Conservation (phyloP, 805 yeast genomes). For the Kodamaea leandrae region DNA sequence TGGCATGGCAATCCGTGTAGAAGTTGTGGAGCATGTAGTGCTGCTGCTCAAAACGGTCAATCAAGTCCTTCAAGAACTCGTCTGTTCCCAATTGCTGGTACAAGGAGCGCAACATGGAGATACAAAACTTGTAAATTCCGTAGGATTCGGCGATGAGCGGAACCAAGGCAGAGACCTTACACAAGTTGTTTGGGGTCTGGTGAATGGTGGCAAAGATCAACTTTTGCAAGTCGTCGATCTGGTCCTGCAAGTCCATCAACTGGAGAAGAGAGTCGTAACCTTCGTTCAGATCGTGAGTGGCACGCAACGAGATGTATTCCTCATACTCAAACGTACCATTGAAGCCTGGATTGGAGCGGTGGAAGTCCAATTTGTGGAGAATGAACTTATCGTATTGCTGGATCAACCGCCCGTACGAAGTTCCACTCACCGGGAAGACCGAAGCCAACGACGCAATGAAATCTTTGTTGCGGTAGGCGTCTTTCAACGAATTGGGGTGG, state of each 20-base stretch:
- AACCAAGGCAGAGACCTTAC: constrained; percentile 81
- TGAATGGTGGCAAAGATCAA: constrained; percentile 70
- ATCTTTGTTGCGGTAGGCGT: constrained; percentile 72
- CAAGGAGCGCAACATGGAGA: constrained; percentile 89
- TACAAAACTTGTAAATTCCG: constrained; percentile 86
- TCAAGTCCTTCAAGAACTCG: constrained; percentile 73
- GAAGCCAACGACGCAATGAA: constrained; percentile 76
- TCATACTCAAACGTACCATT: constrained; percentile 96
- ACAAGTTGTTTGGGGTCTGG: constrained; percentile 60
- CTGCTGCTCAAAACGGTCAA: constrained; percentile 69
- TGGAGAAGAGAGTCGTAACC: constrained; percentile 89
- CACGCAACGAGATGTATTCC: constrained; percentile 83
- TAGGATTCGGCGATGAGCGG: constrained; percentile 89
- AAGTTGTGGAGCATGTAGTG: constrained; percentile 73
- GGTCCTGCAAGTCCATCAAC: constrained; percentile 81
- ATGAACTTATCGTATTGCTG: constrained; percentile 72
- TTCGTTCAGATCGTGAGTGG: constrained; percentile 91
- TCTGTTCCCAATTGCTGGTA: constrained; percentile 67
- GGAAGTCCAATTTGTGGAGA: constrained; percentile 75
- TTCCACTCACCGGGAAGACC: constrained; percentile 41
- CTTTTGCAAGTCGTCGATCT: constrained; percentile 73
- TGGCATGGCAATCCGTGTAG: constrained; percentile 84
- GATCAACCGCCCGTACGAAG: constrained; percentile 68
- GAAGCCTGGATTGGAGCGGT: constrained; percentile 80
- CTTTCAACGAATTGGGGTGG: constrained; percentile 79